Evolutionary conservation across 129 eudicot species (phyloP).

Genomic region (Flaveria sonorensis): DNA sequence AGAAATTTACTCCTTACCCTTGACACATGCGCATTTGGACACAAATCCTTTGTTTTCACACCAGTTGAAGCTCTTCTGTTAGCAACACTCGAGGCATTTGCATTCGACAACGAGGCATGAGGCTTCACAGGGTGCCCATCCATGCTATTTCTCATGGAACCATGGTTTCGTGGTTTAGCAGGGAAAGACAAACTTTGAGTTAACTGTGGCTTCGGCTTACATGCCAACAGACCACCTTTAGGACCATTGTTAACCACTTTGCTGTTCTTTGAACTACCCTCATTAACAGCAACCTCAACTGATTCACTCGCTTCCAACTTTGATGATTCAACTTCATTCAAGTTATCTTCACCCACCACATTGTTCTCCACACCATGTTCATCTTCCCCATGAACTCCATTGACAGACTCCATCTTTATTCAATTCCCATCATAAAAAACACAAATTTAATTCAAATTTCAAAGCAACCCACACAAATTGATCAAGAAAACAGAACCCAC

Average conservation of each 20-base stretch:
- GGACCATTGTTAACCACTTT: constrained; percentile 46
- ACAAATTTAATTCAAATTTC: constrained; percentile 20
- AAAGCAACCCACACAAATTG: background rate
- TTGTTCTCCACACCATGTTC: constrained; percentile 40
- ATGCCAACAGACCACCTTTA: constrained; percentile 32
- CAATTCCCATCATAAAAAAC: constrained; percentile 13
- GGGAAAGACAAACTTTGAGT: constrained; percentile 74
- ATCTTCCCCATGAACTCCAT: constrained; percentile 57
- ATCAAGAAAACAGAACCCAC: constrained; percentile 28
- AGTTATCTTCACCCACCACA: constrained; percentile 33
- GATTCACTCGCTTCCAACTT: constrained; percentile 41
- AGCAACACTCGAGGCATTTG: constrained; percentile 38
- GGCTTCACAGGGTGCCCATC: constrained; percentile 58
- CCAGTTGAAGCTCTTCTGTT: constrained; percentile 48
- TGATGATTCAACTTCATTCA: constrained; percentile 34
- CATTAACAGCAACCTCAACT: constrained; percentile 29
- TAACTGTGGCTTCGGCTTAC: constrained; percentile 46
- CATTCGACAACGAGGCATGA: constrained; percentile 38
- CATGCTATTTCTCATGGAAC: constrained; percentile 54
- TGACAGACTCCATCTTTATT: constrained; percentile 62
- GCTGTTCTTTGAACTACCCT: constrained; percentile 44
- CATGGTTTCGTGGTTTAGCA: constrained; percentile 43
- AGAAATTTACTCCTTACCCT: constrained; percentile 39
- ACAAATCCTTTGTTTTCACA: constrained; percentile 46
- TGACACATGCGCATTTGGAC: constrained; percentile 40